Base-by-base conservation (phyloP, 345 rosid species). In the Garcia nutans region DNA sequence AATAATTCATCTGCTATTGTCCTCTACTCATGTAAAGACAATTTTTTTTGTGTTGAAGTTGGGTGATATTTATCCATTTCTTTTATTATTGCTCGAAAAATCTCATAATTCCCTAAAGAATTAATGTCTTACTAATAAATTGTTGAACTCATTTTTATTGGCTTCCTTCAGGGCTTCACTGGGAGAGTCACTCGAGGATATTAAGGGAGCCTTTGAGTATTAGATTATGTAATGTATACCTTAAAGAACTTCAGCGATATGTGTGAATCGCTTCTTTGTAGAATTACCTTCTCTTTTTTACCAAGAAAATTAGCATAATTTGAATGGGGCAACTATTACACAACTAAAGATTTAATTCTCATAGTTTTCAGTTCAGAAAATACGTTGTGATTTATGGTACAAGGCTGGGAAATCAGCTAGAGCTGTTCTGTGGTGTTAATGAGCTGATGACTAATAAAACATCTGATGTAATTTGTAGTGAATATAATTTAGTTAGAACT, bases 161-260 rank as follows among this genome's bases (percentile, higher is more conserved):
- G 22, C 37, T 12, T 23, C 19, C 58, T 80, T 16, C 87, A 89
- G 90, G 84, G 73, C 81, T 57, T 89, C 90, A 47, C 5, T 87
- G 68, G 92, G 88, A 63, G 92, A 89, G 80, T 82, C 89, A 75
- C 78, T 87, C 9, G 87, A 83, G 33, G 90, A 87, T 54, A 76
- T 89, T 69, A 85, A 70, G 72, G 90, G 92, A 74, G 71, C 89
- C 33, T 85, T 87, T 26, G 87, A 86, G 68, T 79, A 83, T 44
- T 82, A 73, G 73, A 49, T 23, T 9, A 19, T 55, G 33, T 7
- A 59, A 1, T 24, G 11, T 42, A 8, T 20, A 65, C 69, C 17
- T 22, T 4, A n/a, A 10, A 19, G 26, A 44, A 65, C n/a, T 22
- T 62, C 3, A 60, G 37, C 33, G 8, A 8, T 0, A 59, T 8